Evolutionary conservation across 2,329 filamentous ascomycete genomes (phyloP).

Genomic region (Stachybotrys echinatus): DNA sequence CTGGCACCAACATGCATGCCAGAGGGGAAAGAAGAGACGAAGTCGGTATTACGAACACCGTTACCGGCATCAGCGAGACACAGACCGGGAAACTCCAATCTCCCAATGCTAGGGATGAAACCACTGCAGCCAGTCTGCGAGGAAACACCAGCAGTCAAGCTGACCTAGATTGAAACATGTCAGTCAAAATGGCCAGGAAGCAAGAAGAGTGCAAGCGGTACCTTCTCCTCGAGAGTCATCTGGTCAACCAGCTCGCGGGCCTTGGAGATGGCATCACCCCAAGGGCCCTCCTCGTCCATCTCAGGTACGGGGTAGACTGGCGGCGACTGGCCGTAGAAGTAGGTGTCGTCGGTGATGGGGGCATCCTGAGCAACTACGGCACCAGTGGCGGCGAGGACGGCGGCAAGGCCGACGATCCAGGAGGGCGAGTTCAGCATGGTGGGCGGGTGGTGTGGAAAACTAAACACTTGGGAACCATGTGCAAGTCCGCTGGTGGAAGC

Average conservation of each 20-base stretch:
- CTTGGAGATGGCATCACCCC: conserved; percentile 54
- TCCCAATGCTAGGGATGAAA: conserved; percentile 46
- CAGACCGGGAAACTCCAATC: conserved; percentile 39
- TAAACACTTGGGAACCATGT: not conserved
- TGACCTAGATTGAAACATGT: conserved; percentile 31
- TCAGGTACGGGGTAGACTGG: conserved; percentile 37
- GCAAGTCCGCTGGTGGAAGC: not conserved
- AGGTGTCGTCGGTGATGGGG: conserved; percentile 30
- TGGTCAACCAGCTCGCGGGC: conserved; percentile 51
- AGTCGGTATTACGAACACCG: conserved; percentile 40
- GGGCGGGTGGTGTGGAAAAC: not conserved
- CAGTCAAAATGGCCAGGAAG: not conserved
- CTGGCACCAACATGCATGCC: conserved; percentile 41
- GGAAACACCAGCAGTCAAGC: conserved; percentile 12
- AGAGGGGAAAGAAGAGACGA: conserved; percentile 43
- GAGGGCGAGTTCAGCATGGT: conserved; percentile 1
- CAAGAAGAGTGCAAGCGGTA: conserved; percentile 27
- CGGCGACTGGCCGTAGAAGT: conserved; percentile 46
- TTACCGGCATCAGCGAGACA: conserved; percentile 46
- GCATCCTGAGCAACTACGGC: not conserved
- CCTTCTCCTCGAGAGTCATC: conserved; percentile 64
- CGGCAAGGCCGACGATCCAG: not conserved
- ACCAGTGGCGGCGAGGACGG: not conserved
- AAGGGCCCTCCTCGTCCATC: conserved; percentile 24
- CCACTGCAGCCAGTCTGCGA: conserved; percentile 26